Percentiles rank a stretch among this genome's conserved stretches.
Evolutionary conservation across 139 green algal genomes (phyloP).

Genomic region (Coccomyxa sp.): DNA sequence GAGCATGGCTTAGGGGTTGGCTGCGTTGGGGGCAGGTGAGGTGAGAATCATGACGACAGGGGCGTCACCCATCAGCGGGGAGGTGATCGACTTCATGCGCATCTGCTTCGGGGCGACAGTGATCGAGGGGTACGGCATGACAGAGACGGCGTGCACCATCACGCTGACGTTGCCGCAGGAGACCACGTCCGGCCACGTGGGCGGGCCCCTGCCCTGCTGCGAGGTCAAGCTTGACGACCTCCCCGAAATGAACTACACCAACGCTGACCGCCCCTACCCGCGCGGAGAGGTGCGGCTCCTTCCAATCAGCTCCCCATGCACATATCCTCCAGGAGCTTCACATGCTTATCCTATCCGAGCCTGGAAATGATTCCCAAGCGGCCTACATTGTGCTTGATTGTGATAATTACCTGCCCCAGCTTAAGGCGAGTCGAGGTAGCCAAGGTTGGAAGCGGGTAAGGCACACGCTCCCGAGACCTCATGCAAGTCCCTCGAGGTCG

Average conservation of each 20-base stretch:
- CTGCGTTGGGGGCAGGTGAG: slow-evolving; percentile 17
- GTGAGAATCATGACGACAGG: slow-evolving; percentile 64
- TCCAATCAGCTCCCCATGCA: neutral
- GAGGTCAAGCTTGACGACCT: slow-evolving; percentile 93
- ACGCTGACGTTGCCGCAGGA: slow-evolving; percentile 58
- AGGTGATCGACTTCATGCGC: slow-evolving; percentile 92
- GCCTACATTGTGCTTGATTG: too few relatives aligned
- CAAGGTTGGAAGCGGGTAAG: too few relatives aligned
- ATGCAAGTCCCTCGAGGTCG: too few relatives aligned
- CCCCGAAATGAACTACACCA: slow-evolving; percentile 94
- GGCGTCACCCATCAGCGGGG: slow-evolving; percentile 82
- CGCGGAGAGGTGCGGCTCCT: slow-evolving; percentile 47
- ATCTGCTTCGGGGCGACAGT: slow-evolving; percentile 80
- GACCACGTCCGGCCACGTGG: slow-evolving; percentile 69
- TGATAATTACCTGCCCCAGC: neutral
- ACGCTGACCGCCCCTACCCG: slow-evolving; percentile 71
- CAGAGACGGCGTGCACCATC: slow-evolving; percentile 86
- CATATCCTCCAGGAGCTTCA: neutral
- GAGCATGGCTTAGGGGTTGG: neutral
- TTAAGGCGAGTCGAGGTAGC: too few relatives aligned
- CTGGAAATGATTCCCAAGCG: too few relatives aligned
- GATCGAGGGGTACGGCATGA: slow-evolving; percentile 75
- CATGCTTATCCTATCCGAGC: too few relatives aligned
- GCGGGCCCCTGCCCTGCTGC: slow-evolving; percentile 69
- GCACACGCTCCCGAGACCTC: too few relatives aligned